Percentiles rank a stretch among this genome's conserved stretches.
Conservation (phyloP, 768 basidiomycete genomes). For the Suillus discolor region DNA sequence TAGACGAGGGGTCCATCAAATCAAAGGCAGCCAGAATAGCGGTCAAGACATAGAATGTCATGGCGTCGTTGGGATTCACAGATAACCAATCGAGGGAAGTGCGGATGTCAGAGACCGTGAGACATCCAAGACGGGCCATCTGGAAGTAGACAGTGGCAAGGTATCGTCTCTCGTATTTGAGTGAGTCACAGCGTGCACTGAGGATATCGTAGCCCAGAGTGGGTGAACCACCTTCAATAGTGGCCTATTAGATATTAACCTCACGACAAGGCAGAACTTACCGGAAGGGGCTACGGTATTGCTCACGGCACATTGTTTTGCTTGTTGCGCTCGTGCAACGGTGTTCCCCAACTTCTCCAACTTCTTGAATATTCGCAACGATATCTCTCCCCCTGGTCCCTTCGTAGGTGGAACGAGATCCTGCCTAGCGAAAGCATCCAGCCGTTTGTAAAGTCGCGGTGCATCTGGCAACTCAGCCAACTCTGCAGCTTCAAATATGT, state of each 20-base stretch:
- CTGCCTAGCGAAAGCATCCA: slow-evolving; percentile 55
- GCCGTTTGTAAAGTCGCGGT: slow-evolving; percentile 50
- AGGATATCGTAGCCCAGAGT: slow-evolving; percentile 68
- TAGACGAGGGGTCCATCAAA: slow-evolving; percentile 55
- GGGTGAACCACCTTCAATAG: slow-evolving; percentile 40
- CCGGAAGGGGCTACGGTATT: slow-evolving; percentile 58
- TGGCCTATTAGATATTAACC: background rate
- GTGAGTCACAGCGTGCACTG: slow-evolving; percentile 67
- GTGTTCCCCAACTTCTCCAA: slow-evolving; percentile 59
- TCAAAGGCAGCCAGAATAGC: slow-evolving; percentile 69
- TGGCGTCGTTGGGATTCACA: slow-evolving; percentile 62
- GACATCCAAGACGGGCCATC: slow-evolving; percentile 62
- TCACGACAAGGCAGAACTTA: slow-evolving; percentile 48
- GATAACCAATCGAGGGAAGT: slow-evolving; percentile 72
- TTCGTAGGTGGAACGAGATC: slow-evolving; percentile 51
- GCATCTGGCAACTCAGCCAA: slow-evolving; percentile 45
- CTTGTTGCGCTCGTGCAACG: slow-evolving; percentile 55
- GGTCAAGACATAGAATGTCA: slow-evolving; percentile 70
- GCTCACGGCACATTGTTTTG: slow-evolving; percentile 59
- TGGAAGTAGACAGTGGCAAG: slow-evolving; percentile 66
- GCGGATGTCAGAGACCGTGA: slow-evolving; percentile 63
- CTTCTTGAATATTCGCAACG: slow-evolving; percentile 63
- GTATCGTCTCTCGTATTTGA: slow-evolving; percentile 72
- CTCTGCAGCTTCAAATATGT: slow-evolving; percentile 65
- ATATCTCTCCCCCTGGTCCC: slow-evolving; percentile 38